Evolutionary conservation across 768 basidiomycete genomes (phyloP).

Genomic region (Favolaschia claudopus): DNA sequence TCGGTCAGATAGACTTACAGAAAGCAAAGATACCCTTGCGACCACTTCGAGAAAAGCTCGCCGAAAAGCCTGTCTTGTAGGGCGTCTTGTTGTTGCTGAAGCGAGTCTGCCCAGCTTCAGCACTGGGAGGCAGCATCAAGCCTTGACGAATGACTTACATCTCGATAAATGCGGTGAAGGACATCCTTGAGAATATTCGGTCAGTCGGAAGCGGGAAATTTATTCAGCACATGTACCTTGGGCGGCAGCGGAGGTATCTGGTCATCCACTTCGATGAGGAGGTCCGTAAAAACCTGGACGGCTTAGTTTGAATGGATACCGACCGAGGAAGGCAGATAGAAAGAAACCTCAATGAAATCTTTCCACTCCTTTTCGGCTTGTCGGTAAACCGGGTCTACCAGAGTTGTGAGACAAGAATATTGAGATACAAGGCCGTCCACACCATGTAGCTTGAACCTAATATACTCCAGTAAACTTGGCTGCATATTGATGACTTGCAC

Average conservation of each 20-base stretch:
- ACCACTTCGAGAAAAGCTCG: conserved; percentile 88
- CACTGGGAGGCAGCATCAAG: neutral
- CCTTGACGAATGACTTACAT: conserved; percentile 55
- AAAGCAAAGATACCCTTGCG: conserved; percentile 89
- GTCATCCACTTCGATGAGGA: conserved; percentile 75
- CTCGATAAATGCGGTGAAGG: conserved; percentile 92
- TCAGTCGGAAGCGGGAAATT: no score
- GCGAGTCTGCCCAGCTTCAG: conserved; percentile 59
- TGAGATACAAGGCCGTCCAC: neutral
- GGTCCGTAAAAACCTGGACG: conserved; percentile 71
- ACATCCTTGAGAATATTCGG: no score
- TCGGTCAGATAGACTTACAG: conserved; percentile 58
- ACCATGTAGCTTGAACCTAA: conserved; percentile 90
- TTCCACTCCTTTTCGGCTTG: conserved; percentile 91
- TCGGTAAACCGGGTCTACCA: conserved; percentile 77
- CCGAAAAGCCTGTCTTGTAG: conserved; percentile 85
- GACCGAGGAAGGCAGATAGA: neutral
- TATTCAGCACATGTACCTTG: no score
- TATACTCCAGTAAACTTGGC: neutral
- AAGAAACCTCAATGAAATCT: conserved; percentile 46
- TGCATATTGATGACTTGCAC: neutral
- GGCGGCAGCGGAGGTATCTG: conserved; percentile 89
- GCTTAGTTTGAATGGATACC: conserved; percentile 39
- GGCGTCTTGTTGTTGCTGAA: conserved; percentile 97
- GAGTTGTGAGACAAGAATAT: neutral